A percentile compares a stretch with the other conserved stretches of the same genome.
These are phyloP conservation scores for Phytophthora pistaciae DNA, from an alignment of 352 stramenopile genomes.

Conservation along the genomic window DNA sequence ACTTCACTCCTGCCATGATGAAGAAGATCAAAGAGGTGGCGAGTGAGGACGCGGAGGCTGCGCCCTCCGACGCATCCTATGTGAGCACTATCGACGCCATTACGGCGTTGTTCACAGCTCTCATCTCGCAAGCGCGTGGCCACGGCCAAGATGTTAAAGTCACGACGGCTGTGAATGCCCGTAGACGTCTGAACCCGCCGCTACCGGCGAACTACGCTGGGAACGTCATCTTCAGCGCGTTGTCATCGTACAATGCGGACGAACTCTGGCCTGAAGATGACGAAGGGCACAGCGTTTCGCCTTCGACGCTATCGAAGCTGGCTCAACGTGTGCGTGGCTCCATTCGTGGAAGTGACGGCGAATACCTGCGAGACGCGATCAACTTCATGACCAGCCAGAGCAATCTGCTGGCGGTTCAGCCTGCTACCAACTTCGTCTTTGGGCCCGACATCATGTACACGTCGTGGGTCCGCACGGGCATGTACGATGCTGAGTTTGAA, in stretches of 20 bases:
- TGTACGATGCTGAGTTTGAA: constrained; percentile 68
- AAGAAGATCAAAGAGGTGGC: constrained; percentile 46
- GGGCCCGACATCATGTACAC: constrained; percentile 64
- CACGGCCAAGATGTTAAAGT: constrained; percentile 53
- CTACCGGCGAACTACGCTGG: constrained; percentile 55
- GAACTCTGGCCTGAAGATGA: constrained; percentile 36
- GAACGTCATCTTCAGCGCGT: constrained; percentile 66
- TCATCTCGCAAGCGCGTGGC: constrained; percentile 57
- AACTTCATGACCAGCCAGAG: constrained; percentile 50
- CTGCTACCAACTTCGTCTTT: constrained; percentile 55
- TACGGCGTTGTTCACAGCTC: constrained; percentile 53
- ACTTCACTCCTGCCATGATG: constrained; percentile 49
- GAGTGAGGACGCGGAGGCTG: not conserved
- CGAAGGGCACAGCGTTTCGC: constrained; percentile 1
- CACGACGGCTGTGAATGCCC: constrained; percentile 61
- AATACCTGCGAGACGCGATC: constrained; percentile 60
- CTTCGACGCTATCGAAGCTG: constrained; percentile 19
- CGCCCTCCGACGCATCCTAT: constrained; percentile 30
- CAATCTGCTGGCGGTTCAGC: constrained; percentile 39
- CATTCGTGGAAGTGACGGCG: constrained; percentile 34
- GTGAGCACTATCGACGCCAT: constrained; percentile 66
- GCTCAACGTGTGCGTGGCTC: constrained; percentile 45
- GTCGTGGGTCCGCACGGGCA: constrained; percentile 60
- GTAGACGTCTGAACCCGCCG: constrained; percentile 49
- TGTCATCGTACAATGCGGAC: constrained; percentile 37